phyloP scores from a whole-genome alignment of 352 stramenopile species.

The Phytophthora rubi region DNA sequence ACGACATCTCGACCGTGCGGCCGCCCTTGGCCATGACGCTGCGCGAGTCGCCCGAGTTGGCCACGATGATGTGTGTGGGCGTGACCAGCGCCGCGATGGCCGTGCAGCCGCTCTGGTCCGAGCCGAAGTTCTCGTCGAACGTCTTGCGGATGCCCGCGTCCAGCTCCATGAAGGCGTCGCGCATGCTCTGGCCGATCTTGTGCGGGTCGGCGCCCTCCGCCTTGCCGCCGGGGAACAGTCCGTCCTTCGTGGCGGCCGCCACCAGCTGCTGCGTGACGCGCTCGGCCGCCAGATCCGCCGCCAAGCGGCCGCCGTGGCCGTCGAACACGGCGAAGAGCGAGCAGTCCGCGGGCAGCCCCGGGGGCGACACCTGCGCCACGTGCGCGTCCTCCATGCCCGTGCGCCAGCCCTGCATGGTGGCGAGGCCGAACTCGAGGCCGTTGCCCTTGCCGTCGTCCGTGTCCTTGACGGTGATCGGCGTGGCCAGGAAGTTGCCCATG shows the following conservation, averaged over 20 bases:
- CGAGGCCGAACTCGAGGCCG: conserved; percentile 66
- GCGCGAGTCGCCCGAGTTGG: conserved; percentile 84
- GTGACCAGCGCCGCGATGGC: conserved; percentile 79
- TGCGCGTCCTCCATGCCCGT: conserved; percentile 87
- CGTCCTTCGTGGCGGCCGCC: conserved; percentile 44
- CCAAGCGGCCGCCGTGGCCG: conserved; percentile 70
- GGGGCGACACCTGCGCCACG: conserved; percentile 57
- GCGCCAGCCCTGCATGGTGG: conserved; percentile 85
- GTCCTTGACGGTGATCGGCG: conserved; percentile 82
- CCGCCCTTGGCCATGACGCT: conserved; percentile 68
- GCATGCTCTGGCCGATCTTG: conserved; percentile 65
- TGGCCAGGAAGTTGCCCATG: conserved; percentile 87
- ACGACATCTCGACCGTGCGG: conserved; percentile 77
- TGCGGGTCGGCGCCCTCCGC: conserved; percentile 44
- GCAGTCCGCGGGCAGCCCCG: conserved; percentile 48
- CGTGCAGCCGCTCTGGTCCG: conserved; percentile 80
- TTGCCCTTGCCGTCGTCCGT: conserved; percentile 60
- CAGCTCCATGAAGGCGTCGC: conserved; percentile 68
- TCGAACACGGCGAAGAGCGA: conserved; percentile 86
- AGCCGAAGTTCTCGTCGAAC: conserved; percentile 54
- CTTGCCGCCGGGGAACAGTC: conserved; percentile 43
- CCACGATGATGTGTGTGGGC: conserved; percentile 74
- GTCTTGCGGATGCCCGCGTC: conserved; percentile 66
- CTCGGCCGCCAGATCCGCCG: conserved; percentile 59
- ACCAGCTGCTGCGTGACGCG: conserved; percentile 48